Conservation (phyloP, 352 stramenopile genomes). For the Globisporangium viniferum region DNA sequence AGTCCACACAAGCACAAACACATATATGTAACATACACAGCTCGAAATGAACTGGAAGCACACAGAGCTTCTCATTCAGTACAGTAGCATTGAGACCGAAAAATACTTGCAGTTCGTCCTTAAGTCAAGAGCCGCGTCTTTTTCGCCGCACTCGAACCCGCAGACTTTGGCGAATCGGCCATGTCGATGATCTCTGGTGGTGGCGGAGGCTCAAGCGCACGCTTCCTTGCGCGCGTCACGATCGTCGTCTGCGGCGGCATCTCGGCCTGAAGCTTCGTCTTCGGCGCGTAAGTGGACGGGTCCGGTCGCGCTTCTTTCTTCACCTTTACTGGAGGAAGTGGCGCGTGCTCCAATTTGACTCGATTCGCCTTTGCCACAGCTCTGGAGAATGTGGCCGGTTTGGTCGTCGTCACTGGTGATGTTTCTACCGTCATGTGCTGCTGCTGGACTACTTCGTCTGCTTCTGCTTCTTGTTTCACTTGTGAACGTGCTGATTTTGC, state of each 20-base stretch:
- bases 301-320: not conserved
- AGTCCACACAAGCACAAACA: no score
- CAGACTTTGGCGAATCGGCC: not conserved
- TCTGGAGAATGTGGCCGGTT: no score
- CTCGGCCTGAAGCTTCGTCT: slow-evolving; percentile 6
- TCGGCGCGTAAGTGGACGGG: slow-evolving; percentile 2
- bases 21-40: no score
- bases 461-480: slow-evolving; percentile 2
- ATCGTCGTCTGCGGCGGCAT: not conserved
- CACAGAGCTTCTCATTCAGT: no score
- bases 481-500: not conserved
- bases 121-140: not conserved
- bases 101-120: no score
- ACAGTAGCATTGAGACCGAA: no score
- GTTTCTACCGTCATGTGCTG: no score
- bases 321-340: not conserved
- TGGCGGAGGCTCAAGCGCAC: not conserved
- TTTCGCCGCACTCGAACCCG: not conserved
- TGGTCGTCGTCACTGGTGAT: no score
- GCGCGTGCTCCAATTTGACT: not conserved
- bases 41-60: no score
- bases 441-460: no score
- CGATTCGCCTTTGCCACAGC: not conserved
- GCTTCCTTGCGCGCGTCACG: slow-evolving; percentile 1
- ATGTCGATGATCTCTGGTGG: slow-evolving; percentile 1